Conservation (phyloP, 169 alveolate genomes). For the Plasmodium adleri region DNA sequence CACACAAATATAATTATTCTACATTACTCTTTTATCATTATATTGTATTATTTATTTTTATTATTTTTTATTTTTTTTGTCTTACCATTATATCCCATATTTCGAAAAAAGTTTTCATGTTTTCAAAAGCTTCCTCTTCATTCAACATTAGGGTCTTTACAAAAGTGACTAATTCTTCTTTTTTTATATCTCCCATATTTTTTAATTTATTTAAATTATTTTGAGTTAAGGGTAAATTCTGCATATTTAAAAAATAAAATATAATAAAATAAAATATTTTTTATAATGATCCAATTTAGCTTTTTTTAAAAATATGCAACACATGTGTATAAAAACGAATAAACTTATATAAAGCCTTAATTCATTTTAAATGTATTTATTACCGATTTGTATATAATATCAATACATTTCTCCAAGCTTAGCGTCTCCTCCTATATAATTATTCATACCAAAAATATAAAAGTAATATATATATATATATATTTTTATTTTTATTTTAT, state of each 20-base stretch:
- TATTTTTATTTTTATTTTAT: not conserved
- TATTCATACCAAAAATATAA: no score
- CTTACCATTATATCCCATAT: constrained; percentile 70
- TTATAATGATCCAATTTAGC: not conserved
- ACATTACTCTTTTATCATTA: not conserved
- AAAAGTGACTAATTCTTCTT: constrained; percentile 28
- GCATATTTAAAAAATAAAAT: not conserved
- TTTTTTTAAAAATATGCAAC: no score
- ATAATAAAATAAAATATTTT: not conserved
- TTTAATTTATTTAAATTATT: constrained; percentile 39
- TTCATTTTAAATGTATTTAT: not conserved
- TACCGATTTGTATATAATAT: constrained; percentile 72
- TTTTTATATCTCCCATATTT: constrained; percentile 19
- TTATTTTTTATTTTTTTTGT: not conserved
- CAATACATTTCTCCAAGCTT: constrained; percentile 38
- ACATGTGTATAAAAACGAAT: not conserved
- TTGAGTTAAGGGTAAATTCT: constrained; percentile 57
- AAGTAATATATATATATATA: not conserved
- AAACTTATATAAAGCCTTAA: not conserved
- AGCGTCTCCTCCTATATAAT: constrained; percentile 19
- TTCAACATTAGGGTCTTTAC: constrained; percentile 37
- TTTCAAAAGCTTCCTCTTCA: constrained; percentile 72
- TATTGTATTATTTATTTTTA: not conserved
- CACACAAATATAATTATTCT: no score
- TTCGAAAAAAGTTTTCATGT: constrained; percentile 66